Conservation (phyloP, 129 eudicot species). For the Centaurea solstitialis region DNA sequence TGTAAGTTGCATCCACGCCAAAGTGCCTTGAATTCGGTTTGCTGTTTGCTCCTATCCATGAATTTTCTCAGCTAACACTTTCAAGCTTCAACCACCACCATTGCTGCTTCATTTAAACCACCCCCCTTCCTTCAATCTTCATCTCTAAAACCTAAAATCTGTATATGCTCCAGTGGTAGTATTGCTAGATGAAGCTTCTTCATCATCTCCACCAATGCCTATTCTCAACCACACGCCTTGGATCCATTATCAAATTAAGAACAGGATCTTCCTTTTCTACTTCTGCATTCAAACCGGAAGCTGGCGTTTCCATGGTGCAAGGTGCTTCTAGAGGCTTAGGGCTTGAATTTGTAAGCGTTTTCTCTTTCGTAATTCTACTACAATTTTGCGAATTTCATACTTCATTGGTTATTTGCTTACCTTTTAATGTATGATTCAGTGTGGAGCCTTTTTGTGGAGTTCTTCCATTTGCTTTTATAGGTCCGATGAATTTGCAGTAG, state of each 20-base stretch:
- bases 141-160: constrained; percentile 5
- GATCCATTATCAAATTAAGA: constrained; percentile 23
- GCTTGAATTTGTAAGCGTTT: constrained; percentile 75
- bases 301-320: constrained; percentile 85
- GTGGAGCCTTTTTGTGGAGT: not conserved
- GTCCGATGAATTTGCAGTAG: not conserved
- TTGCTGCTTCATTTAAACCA: not conserved
- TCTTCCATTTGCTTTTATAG: not conserved
- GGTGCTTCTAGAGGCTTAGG: constrained; percentile 99
- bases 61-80: not conserved
- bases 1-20: constrained; percentile 16
- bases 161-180: not conserved
- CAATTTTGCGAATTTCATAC: not conserved
- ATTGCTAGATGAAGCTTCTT: constrained; percentile 46
- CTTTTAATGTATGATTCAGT: not conserved
- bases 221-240: constrained; percentile 23
- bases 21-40: not conserved
- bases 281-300: constrained; percentile 35
- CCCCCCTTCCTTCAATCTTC: not conserved
- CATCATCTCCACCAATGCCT: constrained; percentile 24
- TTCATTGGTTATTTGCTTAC: not conserved
- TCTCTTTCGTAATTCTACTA: not conserved
- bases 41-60: not conserved
- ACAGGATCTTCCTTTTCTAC: constrained; percentile 22
- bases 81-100: constrained; percentile 10